Conservation (phyloP, 805 yeast genomes). For the Candida sakaeoensis region DNA sequence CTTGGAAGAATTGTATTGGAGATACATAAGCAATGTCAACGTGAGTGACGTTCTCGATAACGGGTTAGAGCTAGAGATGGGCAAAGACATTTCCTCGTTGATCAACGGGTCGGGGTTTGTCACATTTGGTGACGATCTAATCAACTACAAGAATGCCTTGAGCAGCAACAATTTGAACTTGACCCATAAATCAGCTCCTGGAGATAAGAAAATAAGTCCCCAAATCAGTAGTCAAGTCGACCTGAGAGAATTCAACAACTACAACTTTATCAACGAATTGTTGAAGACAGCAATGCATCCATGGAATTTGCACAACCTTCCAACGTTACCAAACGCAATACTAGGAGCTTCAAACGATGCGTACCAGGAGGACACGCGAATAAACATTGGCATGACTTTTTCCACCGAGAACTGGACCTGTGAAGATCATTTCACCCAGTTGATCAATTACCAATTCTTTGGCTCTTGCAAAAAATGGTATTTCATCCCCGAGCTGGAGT, state of each 20-base stretch:
- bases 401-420: constrained; percentile 54
- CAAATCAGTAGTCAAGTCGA: constrained; percentile 4
- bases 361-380: constrained; percentile 42
- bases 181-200: background rate
- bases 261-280: constrained; percentile 16
- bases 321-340: constrained; percentile 47
- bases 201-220: background rate
- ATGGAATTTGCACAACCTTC: constrained; percentile 59
- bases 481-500: constrained; percentile 55
- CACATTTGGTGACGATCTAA: constrained; percentile 25
- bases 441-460: constrained; percentile 48
- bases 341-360: constrained; percentile 40
- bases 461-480: constrained; percentile 62
- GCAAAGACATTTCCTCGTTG: constrained; percentile 23
- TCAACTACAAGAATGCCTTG: constrained; percentile 21
- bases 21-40: constrained; percentile 28
- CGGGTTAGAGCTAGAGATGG: constrained; percentile 28
- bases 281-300: constrained; percentile 32
- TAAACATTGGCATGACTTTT: constrained; percentile 51
- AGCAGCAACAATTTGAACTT: constrained; percentile 16
- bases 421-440: constrained; percentile 59
- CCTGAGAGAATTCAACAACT: constrained; percentile 17
- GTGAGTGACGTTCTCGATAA: constrained; percentile 13
- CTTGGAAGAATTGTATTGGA: constrained; percentile 45
- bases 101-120: constrained; percentile 36